Conservation (phyloP, 331 rosid genomes). For the Prunus yedoensis region DNA sequence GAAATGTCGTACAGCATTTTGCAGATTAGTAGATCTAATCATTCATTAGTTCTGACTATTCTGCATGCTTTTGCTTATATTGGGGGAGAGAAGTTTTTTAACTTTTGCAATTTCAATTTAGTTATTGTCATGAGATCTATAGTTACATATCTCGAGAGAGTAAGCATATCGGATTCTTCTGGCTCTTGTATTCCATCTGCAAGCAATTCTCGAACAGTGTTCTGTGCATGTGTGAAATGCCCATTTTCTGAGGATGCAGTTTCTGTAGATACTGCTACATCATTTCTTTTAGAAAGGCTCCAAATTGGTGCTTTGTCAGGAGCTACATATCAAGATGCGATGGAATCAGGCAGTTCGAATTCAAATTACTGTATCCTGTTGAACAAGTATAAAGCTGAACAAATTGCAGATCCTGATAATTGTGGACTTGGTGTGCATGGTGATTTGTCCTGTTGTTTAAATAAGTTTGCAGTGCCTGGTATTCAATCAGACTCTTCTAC, state of each 20-base stretch:
- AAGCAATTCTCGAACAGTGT: conserved; percentile 35
- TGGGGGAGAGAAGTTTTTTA: conserved; percentile 61
- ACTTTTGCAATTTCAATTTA: conserved; percentile 32
- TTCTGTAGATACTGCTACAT: conserved; percentile 48
- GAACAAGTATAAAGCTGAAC: conserved; percentile 25
- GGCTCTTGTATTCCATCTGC: conserved; percentile 40
- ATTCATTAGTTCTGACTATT: conserved; percentile 50
- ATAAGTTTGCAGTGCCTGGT: conserved; percentile 34
- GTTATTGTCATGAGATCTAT: conserved; percentile 65
- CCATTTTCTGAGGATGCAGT: conserved; percentile 57
- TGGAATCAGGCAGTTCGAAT: conserved; percentile 21
- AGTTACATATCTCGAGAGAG: conserved; percentile 57
- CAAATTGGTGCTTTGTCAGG: conserved; percentile 21
- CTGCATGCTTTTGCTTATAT: conserved; percentile 74
- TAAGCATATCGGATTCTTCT: conserved; percentile 30
- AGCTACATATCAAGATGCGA: conserved; percentile 3
- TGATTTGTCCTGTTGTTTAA: conserved; percentile 39
- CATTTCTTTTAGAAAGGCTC: conserved; percentile 57
- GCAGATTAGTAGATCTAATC: conserved; percentile 38
- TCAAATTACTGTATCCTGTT: conserved; percentile 27
- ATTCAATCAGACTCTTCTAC: conserved; percentile 26
- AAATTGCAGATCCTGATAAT: conserved; percentile 21
- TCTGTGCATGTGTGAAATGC: conserved; percentile 45
- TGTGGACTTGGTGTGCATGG: conserved; percentile 21
- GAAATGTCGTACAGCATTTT: conserved; percentile 63